A percentile compares a stretch with the other conserved stretches of the same genome.
These are phyloP conservation scores for Termitomyces sp. DNA, from an alignment of 768 basidiomycete species.

Conservation along the genomic window DNA sequence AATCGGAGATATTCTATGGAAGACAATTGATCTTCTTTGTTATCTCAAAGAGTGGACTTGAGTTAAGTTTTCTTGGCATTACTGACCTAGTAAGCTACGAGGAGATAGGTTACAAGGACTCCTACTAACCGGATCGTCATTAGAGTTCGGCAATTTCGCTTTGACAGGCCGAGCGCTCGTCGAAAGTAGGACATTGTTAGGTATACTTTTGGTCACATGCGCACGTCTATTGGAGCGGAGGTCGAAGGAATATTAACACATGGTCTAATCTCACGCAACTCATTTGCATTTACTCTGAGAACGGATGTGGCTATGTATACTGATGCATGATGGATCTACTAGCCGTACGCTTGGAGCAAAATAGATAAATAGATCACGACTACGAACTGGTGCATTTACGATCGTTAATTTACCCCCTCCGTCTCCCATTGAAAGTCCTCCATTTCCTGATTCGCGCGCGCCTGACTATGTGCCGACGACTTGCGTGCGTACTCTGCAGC, in stretches of 20 bases:
- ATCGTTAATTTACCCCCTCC: not conserved
- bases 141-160: constrained; percentile 10
- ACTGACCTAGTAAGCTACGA: constrained; percentile 3
- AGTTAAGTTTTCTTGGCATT: not conserved
- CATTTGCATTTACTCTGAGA: constrained; percentile 14
- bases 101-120: constrained; percentile 5
- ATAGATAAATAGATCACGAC: constrained; percentile 13
- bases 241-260: constrained; percentile 24
- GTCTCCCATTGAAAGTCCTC: not conserved
- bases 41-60: not conserved
- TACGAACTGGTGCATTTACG: not conserved
- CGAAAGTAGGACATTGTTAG: not conserved
- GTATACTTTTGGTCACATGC: constrained; percentile 25
- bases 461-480: constrained; percentile 60
- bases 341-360: constrained; percentile 16
- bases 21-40: constrained; percentile 4
- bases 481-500: constrained; percentile 52
- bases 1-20: not conserved
- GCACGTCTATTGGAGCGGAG: constrained; percentile 27
- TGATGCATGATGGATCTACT: constrained; percentile 16
- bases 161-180: not conserved
- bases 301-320: constrained; percentile 21
- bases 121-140: not conserved
- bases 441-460: not conserved
- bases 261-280: constrained; percentile 28